Base-by-base conservation (phyloP, 768 basidiomycete species). In the Lenzites betulinus region DNA sequence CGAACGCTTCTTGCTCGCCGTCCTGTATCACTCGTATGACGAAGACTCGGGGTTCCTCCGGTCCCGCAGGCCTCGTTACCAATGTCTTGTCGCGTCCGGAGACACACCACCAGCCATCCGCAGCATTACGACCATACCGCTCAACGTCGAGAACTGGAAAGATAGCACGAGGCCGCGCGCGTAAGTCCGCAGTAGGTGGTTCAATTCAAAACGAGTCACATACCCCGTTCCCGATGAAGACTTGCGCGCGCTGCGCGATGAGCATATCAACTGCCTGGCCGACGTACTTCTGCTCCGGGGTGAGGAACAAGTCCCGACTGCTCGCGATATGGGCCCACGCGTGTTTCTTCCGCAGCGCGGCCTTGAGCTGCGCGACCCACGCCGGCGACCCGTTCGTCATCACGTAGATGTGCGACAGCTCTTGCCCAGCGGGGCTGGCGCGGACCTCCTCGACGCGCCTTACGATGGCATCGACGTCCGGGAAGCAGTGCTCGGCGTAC, bases 141-240 rank as follows among this genome's bases (percentile, higher is more conserved):
- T 58, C 39, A 58, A n/a, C 11, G 56, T 58, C 11, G 56, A 58
- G 39, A 58, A 58, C 56, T 58, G 20, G 20, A 39, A 23, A n/a
- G n/a, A 30, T 15, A 18, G 20, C 36, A 26, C 2, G 5, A 20
- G 22, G n/a, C 38, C 23, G 16, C n/a, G 49, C 56, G n/a, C 50
- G 48, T 26, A 1, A 9, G 36, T 11, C 7, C 12, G n/a, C n/a
- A n/a, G n/a, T n/a, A n/a, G n/a, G n/a, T n/a, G n/a, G n/a, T n/a
- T n/a, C n/a, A n/a, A n/a, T n/a, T n/a, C 41, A 7, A 16, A 20
- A 20, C 20, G 18, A 41, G 18, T 8, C 9, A 69, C 80, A 66
- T 58, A 80, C 80, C 67, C 82, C 83, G 48, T 84, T 83, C 7
- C 81, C 83, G 38, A 83, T 70, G 66, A 84, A 79, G 25, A 77